A percentile compares a stretch with the other conserved stretches of the same genome.
Conservation (phyloP, 2,329 filamentous ascomycete species). For the Aspergillaceae sp. region DNA sequence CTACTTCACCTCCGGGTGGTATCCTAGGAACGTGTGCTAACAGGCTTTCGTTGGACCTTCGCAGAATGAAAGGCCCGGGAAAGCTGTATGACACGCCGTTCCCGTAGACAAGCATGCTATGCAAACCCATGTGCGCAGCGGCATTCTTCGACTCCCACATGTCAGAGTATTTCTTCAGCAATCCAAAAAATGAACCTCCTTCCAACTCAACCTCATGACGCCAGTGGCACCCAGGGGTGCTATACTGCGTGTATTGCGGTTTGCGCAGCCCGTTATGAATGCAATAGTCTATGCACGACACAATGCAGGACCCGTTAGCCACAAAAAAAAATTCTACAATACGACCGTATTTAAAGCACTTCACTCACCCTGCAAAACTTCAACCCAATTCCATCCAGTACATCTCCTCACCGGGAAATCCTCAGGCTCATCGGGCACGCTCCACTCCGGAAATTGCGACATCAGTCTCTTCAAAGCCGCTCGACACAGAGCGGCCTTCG, state of each 20-base stretch:
- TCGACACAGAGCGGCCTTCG: conserved; percentile 19
- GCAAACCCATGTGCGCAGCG: conserved; percentile 20
- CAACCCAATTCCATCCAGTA: conserved; percentile 21
- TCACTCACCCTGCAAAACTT: conserved; percentile 21
- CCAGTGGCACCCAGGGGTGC: conserved; percentile 12
- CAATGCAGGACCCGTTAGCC: neutral
- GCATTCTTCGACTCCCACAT: conserved; percentile 20
- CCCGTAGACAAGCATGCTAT: conserved; percentile 13
- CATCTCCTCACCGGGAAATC: conserved; percentile 2
- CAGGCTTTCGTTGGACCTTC: neutral
- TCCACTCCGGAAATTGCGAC: conserved; percentile 16
- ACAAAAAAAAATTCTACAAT: too few relatives aligned
- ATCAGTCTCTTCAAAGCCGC: conserved; percentile 19
- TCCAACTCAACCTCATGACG: conserved; percentile 20
- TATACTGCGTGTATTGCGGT: conserved; percentile 17
- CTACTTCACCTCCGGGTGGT: neutral
- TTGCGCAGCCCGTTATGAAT: conserved; percentile 7
- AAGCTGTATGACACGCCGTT: neutral
- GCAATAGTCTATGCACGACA: conserved; percentile 15
- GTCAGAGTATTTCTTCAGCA: conserved; percentile 11
- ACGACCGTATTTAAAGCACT: neutral
- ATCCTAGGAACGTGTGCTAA: conserved; percentile 2
- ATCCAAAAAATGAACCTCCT: conserved; percentile 11
- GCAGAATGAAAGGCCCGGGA: conserved; percentile 3
- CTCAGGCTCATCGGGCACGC: conserved; percentile 19